These are phyloP conservation scores for Lentinus tigrinus DNA, from an alignment of 768 basidiomycete species.

Conservation along the genomic window DNA sequence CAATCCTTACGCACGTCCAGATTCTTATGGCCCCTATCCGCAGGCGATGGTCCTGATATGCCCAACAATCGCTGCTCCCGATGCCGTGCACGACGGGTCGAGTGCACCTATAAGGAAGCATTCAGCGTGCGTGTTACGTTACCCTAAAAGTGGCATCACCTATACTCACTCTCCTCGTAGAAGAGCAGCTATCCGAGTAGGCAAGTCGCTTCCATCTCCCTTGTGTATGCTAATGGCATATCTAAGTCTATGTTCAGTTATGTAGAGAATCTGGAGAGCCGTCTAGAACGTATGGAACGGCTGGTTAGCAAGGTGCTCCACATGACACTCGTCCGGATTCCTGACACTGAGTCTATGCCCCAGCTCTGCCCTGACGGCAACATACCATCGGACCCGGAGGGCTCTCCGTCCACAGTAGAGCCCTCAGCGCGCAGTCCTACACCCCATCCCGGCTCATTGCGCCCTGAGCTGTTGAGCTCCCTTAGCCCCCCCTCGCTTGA, in stretches of 20 bases:
- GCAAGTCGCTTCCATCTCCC: background rate
- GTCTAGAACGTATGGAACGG: background rate
- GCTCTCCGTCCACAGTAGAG: background rate
- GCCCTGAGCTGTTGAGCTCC: background rate
- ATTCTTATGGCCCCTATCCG: too few species aligned
- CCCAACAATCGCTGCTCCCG: background rate
- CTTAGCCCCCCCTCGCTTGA: too few species aligned
- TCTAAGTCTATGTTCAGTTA: background rate
- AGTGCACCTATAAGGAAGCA: background rate
- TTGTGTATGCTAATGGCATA: too few species aligned
- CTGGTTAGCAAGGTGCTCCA: background rate
- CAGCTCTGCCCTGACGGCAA: background rate
- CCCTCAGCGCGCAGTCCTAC: background rate
- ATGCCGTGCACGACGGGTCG: background rate
- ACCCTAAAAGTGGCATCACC: too few species aligned
- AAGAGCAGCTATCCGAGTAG: background rate
- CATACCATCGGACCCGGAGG: background rate
- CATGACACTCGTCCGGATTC: background rate
- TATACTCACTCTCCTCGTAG: background rate
- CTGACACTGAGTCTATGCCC: too few species aligned
- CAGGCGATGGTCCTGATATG: background rate
- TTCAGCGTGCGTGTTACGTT: too few species aligned
- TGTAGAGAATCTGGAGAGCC: conserved; percentile 2
- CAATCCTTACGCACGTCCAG: background rate
- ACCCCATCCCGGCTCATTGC: background rate